phyloP scores from a whole-genome alignment of 257 asterid genomes.

The Fraxinus quadrangulata region DNA sequence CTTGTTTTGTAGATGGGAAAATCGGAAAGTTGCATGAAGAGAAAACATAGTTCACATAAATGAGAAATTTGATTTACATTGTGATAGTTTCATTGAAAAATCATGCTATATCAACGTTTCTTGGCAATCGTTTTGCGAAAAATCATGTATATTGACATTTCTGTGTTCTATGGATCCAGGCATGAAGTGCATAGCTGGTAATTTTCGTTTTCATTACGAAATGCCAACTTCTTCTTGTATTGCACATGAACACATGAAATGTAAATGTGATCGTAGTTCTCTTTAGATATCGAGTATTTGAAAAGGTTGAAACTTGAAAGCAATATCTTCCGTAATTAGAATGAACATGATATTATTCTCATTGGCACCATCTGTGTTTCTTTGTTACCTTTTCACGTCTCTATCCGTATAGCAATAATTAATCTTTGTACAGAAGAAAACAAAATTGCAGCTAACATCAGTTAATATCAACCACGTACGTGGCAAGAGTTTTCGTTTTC shows the following conservation, averaged over 20 bases:
- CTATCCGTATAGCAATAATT: background rate
- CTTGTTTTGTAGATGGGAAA: conserved; percentile 41
- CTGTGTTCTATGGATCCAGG: background rate
- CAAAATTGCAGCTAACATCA: background rate
- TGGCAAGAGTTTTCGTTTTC: background rate
- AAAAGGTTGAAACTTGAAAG: background rate
- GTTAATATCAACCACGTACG: background rate
- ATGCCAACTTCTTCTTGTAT: background rate
- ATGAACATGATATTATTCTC: background rate
- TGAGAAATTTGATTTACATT: background rate
- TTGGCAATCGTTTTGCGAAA: background rate
- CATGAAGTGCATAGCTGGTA: background rate
- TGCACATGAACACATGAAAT: background rate
- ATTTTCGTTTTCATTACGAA: background rate
- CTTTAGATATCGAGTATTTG: too few species aligned
- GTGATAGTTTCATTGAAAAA: background rate
- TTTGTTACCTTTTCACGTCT: background rate
- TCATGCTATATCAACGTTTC: background rate
- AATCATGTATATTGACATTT: background rate
- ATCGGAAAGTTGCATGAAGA: conserved; percentile 11
- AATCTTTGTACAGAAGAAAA: background rate
- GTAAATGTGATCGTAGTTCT: background rate
- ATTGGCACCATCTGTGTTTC: background rate
- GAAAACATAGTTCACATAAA: background rate
- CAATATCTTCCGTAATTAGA: background rate